Percentiles rank a stretch among this genome's conserved stretches.
phyloP scores from a whole-genome alignment of 768 basidiomycete genomes.

The Tricholoma hemisulphureum region DNA sequence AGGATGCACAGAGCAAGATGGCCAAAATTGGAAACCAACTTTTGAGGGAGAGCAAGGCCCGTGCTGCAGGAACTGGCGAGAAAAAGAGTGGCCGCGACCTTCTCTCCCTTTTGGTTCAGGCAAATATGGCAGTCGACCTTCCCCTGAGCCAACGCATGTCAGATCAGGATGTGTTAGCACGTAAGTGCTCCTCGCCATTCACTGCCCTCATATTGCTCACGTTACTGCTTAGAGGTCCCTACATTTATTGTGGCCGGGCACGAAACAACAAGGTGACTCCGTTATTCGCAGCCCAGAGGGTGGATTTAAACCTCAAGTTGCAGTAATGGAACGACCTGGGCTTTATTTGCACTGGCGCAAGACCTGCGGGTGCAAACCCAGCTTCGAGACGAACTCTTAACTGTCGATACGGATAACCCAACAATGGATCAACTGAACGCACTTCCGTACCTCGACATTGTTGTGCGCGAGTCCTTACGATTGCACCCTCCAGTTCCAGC shows the following conservation, averaged over 20 bases:
- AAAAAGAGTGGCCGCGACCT: conserved; percentile 39
- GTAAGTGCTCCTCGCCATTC: conserved; percentile 1
- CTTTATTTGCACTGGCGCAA: conserved; percentile 53
- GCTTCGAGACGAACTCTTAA: conserved; percentile 57
- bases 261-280: conserved; percentile 42
- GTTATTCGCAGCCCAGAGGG: neutral
- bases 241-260: conserved; percentile 51
- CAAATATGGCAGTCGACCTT: conserved; percentile 50
- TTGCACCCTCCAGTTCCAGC: conserved; percentile 50
- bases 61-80: neutral
- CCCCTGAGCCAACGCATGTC: conserved; percentile 15
- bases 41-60: conserved; percentile 39
- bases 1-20: conserved; percentile 33
- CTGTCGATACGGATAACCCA: conserved; percentile 52
- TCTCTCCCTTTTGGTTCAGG: conserved; percentile 42
- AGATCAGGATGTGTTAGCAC: conserved; percentile 19
- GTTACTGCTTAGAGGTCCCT: conserved; percentile 40
- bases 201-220: neutral
- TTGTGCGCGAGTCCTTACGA: conserved; percentile 60
- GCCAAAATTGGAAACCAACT: conserved; percentile 39
- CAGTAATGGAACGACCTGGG: conserved; percentile 54
- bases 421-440: conserved; percentile 67
- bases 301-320: neutral
- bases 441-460: conserved; percentile 68
- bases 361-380: conserved; percentile 48